Conservation (phyloP, 805 yeast genomes). For the Zygosaccharomyces rouxii region DNA sequence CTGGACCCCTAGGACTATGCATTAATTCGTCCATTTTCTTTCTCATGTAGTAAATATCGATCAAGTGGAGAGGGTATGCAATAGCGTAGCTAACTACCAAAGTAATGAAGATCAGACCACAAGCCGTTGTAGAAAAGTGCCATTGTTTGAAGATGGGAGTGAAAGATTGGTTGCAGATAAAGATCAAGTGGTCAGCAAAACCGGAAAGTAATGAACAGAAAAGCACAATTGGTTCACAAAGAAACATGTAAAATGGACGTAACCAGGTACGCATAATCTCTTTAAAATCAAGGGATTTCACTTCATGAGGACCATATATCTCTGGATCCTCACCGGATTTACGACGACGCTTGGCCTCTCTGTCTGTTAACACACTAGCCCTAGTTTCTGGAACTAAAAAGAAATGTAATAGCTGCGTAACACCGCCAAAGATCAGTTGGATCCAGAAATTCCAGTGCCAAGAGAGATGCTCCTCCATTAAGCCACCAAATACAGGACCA, state of each 20-base stretch:
- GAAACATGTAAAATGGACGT: conserved; percentile 9
- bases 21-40: not conserved
- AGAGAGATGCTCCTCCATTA: conserved; percentile 9
- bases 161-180: conserved; percentile 10
- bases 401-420: conserved; percentile 7
- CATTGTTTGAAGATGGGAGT: conserved; percentile 9
- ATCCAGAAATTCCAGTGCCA: conserved; percentile 13
- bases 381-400: conserved; percentile 8
- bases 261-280: conserved; percentile 5
- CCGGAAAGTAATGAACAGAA: conserved; percentile 9
- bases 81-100: conserved; percentile 5
- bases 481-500: conserved; percentile 10
- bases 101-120: conserved; percentile 8
- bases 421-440: conserved; percentile 9
- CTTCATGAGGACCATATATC: conserved; percentile 3
- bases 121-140: conserved; percentile 6
- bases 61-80: conserved; percentile 2
- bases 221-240: conserved; percentile 10
- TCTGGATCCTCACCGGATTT: conserved; percentile 8
- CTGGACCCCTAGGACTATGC: conserved; percentile 9
- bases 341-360: conserved; percentile 9
- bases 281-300: not conserved
- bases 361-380: conserved; percentile 5
- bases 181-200: conserved; percentile 11
- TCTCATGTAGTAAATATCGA: conserved; percentile 1